A percentile compares a stretch with the other conserved stretches of the same genome.
Evolutionary conservation across 495 filamentous ascomycete genomes (phyloP).

Genomic region (Penicillium macrosclerotiorum): DNA sequence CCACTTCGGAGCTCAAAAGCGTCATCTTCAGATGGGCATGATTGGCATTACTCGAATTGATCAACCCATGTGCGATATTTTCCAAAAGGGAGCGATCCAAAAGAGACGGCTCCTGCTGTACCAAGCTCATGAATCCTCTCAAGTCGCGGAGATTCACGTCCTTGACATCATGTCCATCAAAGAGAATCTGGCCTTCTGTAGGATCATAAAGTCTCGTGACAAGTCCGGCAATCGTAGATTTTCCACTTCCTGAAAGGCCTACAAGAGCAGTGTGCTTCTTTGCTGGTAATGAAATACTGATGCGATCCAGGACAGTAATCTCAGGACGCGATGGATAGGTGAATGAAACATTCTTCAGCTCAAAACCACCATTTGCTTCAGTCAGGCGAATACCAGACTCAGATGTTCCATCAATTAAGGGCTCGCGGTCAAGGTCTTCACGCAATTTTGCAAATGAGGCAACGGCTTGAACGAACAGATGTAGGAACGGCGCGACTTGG

Average conservation of each 20-base stretch:
- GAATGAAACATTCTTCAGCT: constrained; percentile 56
- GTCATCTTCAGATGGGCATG: constrained; percentile 40
- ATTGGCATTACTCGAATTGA: constrained; percentile 51
- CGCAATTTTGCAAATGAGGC: constrained; percentile 51
- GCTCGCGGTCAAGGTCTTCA: constrained; percentile 50
- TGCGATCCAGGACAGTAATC: constrained; percentile 49
- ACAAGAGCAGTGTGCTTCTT: constrained; percentile 64
- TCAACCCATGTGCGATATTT: constrained; percentile 65
- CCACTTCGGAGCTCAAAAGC: constrained; percentile 29
- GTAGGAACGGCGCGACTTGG: constrained; percentile 61
- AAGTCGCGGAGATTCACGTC: constrained; percentile 57
- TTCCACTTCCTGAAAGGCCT: constrained; percentile 69
- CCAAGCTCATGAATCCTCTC: constrained; percentile 57
- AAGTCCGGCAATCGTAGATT: constrained; percentile 62
- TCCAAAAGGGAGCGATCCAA: constrained; percentile 65
- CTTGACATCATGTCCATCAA: constrained; percentile 54
- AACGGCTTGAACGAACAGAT: constrained; percentile 56
- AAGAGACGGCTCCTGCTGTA: constrained; percentile 66
- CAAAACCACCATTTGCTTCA: constrained; percentile 40
- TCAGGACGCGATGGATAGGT: constrained; percentile 62
- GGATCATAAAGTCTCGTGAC: constrained; percentile 53
- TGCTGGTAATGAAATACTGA: constrained; percentile 52
- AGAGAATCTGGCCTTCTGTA: constrained; percentile 40
- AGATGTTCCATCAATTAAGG: constrained; percentile 48
- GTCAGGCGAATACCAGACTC: constrained; percentile 34